Evolutionary conservation across 2,329 filamentous ascomycete genomes (phyloP), one percentile per base, ranked within the genome.

Genomic region (Cercospora berteroae): DNA sequence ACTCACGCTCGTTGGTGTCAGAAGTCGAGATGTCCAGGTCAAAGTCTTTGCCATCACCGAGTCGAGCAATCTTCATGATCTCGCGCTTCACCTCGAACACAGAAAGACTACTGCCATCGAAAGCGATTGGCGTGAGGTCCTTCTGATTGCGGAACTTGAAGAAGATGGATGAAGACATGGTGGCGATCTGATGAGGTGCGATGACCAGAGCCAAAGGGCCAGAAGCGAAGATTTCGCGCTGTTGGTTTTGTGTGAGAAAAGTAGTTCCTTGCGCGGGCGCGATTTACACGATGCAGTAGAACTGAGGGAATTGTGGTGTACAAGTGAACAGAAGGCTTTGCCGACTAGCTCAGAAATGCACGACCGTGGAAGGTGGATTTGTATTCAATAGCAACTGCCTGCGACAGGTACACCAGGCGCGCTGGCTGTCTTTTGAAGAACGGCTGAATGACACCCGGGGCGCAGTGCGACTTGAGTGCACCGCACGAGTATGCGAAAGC

Each of bases 121-220:
- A 98, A 77, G 94, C 92, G 76, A 99, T 93, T 77, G 94, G 89
- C 66, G 93, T 93, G 68, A 93, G 92, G 79, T 98, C 95, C 83
- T 93, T 97, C 79, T 96, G 93, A 74, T 94, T 98, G 83, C 97
- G 98, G 89, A 99, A 99, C 83, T 97, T 97, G 91, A 97, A 99
- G 83, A 97, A 98, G 78, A 99, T 95, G 73, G 94, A 98, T 66
- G 95, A 97, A 79, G 93, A 88, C 94, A 97, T 97, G 77, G 77
- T 88, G 83, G 79, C 63, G 70, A 61, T 63, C 33, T 63, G 29
- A 60, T 64, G 36, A 36, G 16, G 42, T 48, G 33, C 20, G 33
- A 48, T 58, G 48, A 58, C 58, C 64, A 29, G 58, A 20, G 62
- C 58, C 50, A 62, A 23, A 65, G 52, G 66, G 42, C 56, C 31